Base-by-base conservation (phyloP, 106 monocot genomes). In the Dendrobium chrysotoxum region DNA sequence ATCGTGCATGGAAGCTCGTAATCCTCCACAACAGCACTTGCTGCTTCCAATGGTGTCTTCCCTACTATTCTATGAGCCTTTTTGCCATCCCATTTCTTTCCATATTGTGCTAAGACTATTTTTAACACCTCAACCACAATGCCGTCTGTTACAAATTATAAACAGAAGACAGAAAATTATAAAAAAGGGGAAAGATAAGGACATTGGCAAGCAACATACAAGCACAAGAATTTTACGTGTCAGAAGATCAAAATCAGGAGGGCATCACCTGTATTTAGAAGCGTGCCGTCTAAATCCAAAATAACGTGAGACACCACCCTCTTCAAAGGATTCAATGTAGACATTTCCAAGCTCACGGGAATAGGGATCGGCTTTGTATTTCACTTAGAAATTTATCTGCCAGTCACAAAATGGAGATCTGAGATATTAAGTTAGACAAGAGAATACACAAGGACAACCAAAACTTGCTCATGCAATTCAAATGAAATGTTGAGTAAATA, bases 241-340 rank as follows among this genome's bases (percentile, higher is more conserved):
- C 47, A 40, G 18, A 61, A 28, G 15, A 78, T 79, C 11, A 57
- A 83, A 38, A 13, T 8, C 41, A 78, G 18, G 18, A 30, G 53
- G 30, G 45, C 61, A 50, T 6, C 35, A 94, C 96, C 96, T 92
- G 96, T 97, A 76, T 97, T 94, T 79, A 97, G 30, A 76, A 97
- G 90, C 45, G 96, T 97, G 4, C 92, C 96, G 86, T 97, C 96
- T 80, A 97, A 85, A 85, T 97, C 94, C 17, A 97, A 44, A 85
- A 97, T 92, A 50, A 97, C 96, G 86, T 90, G 92, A 23, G 94
- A 90, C 72, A 92, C 72, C 79, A 91, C 41, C 77, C 79, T 83
- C 26, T 40, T 53, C 40, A 88, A 75, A 21, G 85, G 50, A 80
- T 92, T 91, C 40, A 89, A 78, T 78, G 88, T 78, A 77, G 93